phyloP scores from a whole-genome alignment of 1,284 basidiomycete genomes.

The Cerrena zonata region DNA sequence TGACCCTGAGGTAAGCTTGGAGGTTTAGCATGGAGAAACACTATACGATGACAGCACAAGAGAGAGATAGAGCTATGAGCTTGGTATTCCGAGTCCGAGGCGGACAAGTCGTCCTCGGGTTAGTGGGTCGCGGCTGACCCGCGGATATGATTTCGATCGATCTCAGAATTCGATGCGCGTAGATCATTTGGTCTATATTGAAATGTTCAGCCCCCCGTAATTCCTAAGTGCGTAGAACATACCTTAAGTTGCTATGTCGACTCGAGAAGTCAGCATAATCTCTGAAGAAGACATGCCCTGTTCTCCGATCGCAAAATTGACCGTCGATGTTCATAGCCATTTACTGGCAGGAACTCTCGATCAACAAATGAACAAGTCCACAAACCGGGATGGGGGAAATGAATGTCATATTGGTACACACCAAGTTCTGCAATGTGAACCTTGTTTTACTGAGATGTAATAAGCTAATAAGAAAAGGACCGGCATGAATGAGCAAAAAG shows the following conservation, averaged over 20 bases:
- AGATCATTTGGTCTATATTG: background rate
- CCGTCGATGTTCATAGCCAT: no score
- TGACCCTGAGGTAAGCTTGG: background rate
- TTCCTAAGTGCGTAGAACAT: background rate
- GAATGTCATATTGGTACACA: background rate
- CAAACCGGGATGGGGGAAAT: no score
- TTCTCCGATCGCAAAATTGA: no score
- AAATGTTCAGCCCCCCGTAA: background rate
- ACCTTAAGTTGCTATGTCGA: no score
- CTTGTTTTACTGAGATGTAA: background rate
- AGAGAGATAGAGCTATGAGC: background rate
- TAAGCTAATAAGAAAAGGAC: background rate
- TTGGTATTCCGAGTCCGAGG: background rate
- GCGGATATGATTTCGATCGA: no score
- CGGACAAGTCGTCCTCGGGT: background rate
- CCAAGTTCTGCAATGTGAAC: background rate
- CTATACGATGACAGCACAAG: background rate
- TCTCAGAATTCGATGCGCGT: background rate
- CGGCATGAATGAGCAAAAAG: background rate
- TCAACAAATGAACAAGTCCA: no score
- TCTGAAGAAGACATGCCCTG: no score
- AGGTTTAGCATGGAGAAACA: background rate
- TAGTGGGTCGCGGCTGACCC: background rate
- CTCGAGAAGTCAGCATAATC: no score
- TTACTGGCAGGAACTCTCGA: no score